Conservation (phyloP, 352 stramenopile genomes). For the Phytophthora europaea region DNA sequence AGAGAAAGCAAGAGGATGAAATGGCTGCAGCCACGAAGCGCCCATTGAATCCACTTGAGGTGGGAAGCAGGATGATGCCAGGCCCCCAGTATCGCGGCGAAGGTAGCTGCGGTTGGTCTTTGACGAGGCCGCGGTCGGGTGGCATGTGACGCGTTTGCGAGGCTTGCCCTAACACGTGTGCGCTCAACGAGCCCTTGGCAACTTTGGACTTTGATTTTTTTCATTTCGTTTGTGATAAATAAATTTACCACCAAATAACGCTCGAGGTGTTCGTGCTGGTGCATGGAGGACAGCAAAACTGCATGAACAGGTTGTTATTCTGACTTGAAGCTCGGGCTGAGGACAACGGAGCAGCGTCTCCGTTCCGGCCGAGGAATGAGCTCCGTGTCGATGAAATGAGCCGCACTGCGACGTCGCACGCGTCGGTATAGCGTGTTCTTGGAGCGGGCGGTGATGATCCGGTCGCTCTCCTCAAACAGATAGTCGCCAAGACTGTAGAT, state of each 20-base stretch:
- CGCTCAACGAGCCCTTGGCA: conserved; percentile 33
- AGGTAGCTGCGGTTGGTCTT: conserved; percentile 36
- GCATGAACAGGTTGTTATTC: conserved; percentile 4
- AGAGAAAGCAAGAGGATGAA: conserved; percentile 42
- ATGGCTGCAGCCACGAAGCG: conserved; percentile 38
- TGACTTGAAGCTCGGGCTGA: conserved; percentile 20
- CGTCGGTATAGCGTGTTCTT: conserved; percentile 59
- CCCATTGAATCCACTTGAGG: conserved; percentile 36
- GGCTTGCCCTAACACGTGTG: conserved; percentile 33
- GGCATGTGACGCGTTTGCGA: conserved; percentile 7
- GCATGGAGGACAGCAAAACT: conserved; percentile 10
- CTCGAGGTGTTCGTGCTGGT: conserved; percentile 1
- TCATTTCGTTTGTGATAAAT: conserved; percentile 69
- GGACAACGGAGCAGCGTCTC: conserved; percentile 16
- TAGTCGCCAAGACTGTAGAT: conserved; percentile 80
- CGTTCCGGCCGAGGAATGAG: conserved; percentile 59
- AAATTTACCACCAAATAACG: conserved; percentile 46
- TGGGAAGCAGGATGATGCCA: conserved; percentile 43
- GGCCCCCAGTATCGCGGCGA: conserved; percentile 21
- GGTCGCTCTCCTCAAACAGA: conserved; percentile 54
- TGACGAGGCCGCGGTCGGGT: conserved; percentile 39
- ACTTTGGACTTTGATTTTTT: conserved; percentile 63
- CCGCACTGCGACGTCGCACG: conserved; percentile 59
- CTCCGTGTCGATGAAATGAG: conserved; percentile 67
- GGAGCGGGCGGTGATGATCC: conserved; percentile 61